Evolutionary conservation across 352 stramenopile species (phyloP).

Genomic region (Phytophthora vignae): DNA sequence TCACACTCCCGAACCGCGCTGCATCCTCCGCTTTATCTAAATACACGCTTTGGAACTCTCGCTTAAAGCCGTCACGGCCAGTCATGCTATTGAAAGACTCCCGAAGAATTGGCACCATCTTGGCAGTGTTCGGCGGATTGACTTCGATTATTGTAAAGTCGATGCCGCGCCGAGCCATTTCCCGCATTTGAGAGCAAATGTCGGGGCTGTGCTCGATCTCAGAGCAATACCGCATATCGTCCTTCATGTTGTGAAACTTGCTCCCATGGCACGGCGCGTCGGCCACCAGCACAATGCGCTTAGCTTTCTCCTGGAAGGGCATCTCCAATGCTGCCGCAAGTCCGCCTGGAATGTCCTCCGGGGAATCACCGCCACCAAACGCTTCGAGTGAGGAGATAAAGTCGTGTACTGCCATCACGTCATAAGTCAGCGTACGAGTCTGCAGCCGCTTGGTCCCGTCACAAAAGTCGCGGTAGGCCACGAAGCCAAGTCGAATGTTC

Average conservation of each 20-base stretch:
- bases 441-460: constrained; percentile 36
- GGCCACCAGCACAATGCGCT: constrained; percentile 43
- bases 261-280: constrained; percentile 48
- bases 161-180: constrained; percentile 35
- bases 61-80: constrained; percentile 15
- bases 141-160: constrained; percentile 58
- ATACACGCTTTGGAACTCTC: constrained; percentile 32
- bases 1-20: constrained; percentile 22
- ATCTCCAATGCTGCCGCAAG: constrained; percentile 39
- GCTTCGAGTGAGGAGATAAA: constrained; percentile 40
- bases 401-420: constrained; percentile 17
- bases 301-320: constrained; percentile 34
- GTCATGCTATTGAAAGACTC: constrained; percentile 26
- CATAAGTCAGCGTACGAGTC: constrained; percentile 24
- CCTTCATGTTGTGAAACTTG: constrained; percentile 28
- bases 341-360: constrained; percentile 50
- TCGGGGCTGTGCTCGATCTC: constrained; percentile 40
- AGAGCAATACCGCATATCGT: constrained; percentile 11
- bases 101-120: constrained; percentile 44
- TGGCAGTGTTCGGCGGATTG: constrained; percentile 25
- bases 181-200: constrained; percentile 47
- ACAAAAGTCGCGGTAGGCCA: constrained; percentile 56
- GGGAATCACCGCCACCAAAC: constrained; percentile 29
- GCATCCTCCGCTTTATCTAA: constrained; percentile 22
- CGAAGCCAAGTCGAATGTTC: constrained; percentile 45